These are phyloP conservation scores for Massariosphaeria phaeospora DNA, from an alignment of 495 filamentous ascomycete genomes.

Conservation along the genomic window DNA sequence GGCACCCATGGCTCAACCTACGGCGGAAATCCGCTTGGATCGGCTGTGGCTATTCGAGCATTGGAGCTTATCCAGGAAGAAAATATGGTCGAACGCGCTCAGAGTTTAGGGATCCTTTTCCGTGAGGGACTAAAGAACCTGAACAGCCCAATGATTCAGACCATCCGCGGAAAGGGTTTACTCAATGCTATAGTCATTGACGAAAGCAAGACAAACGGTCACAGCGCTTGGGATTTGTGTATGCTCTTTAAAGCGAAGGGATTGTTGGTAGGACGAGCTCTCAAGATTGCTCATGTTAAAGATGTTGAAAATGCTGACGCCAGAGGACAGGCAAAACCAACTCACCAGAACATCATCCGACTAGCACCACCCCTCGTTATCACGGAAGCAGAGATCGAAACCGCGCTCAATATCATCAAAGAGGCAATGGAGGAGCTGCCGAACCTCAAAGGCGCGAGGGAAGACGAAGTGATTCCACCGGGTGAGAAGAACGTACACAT, in stretches of 20 bases:
- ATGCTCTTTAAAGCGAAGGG: slow-evolving; percentile 95
- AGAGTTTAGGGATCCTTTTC: slow-evolving; percentile 77
- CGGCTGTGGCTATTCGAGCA: slow-evolving; percentile 93
- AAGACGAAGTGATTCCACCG: slow-evolving; percentile 87
- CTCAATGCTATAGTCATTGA: slow-evolving; percentile 97
- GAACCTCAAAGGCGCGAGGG: slow-evolving; percentile 55
- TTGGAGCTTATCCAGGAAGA: slow-evolving; percentile 92
- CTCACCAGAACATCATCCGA: slow-evolving; percentile 86
- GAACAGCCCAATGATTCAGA: slow-evolving; percentile 72
- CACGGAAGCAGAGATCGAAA: slow-evolving; percentile 41
- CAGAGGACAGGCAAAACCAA: slow-evolving; percentile 78
- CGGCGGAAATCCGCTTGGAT: slow-evolving; percentile 95
- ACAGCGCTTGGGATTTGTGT: slow-evolving; percentile 95
- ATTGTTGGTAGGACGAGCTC: slow-evolving; percentile 63
- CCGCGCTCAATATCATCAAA: slow-evolving; percentile 40
- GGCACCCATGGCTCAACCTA: slow-evolving; percentile 97
- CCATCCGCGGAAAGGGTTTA: slow-evolving; percentile 85
- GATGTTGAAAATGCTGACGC: slow-evolving; percentile 24
- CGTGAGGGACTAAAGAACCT: slow-evolving; percentile 67
- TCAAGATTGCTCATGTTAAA: slow-evolving; percentile 44
- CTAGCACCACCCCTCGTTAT: slow-evolving; percentile 45
- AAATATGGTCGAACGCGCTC: slow-evolving; percentile 73
- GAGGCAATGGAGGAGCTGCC: slow-evolving; percentile 42
- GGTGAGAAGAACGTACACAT: slow-evolving; percentile 68
- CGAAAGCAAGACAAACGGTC: slow-evolving; percentile 75